Evolutionary conservation across 768 basidiomycete species (phyloP).

Genomic region (Russula sp.): DNA sequence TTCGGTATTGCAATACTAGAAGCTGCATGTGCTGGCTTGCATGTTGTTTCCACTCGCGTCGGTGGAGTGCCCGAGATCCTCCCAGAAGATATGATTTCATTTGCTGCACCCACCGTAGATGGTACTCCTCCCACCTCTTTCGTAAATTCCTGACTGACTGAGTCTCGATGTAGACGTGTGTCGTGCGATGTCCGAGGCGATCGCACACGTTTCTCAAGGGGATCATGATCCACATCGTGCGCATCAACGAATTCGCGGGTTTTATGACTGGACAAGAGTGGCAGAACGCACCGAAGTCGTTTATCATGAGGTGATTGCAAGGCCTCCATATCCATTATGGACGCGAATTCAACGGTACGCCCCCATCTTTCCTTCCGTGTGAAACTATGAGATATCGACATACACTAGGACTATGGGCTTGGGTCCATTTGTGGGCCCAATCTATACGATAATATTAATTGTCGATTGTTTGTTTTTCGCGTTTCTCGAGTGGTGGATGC

Average conservation of each 20-base stretch:
- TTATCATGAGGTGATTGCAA: conserved; percentile 64
- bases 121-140: conserved; percentile 47
- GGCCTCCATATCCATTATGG: conserved; percentile 65
- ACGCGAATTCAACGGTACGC: conserved; percentile 70
- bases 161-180: conserved; percentile 62
- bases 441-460: conserved; percentile 82
- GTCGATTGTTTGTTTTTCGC: conserved; percentile 88
- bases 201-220: conserved; percentile 61
- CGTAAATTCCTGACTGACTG: not conserved
- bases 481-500: conserved; percentile 81
- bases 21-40: conserved; percentile 91
- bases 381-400: conserved; percentile 4
- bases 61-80: conserved; percentile 96
- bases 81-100: conserved; percentile 92
- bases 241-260: conserved; percentile 70
- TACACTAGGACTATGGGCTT: conserved; percentile 63
- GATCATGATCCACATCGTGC: conserved; percentile 72
- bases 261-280: conserved; percentile 87
- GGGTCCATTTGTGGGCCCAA: conserved; percentile 79
- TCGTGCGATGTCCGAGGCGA: conserved; percentile 76
- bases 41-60: conserved; percentile 90
- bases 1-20: conserved; percentile 98
- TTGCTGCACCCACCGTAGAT: conserved; percentile 90
- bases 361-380: not conserved
- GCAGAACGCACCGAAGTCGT: conserved; percentile 79